phyloP scores from a whole-genome alignment of 805 yeast species.

The Saturnispora sanitii region DNA sequence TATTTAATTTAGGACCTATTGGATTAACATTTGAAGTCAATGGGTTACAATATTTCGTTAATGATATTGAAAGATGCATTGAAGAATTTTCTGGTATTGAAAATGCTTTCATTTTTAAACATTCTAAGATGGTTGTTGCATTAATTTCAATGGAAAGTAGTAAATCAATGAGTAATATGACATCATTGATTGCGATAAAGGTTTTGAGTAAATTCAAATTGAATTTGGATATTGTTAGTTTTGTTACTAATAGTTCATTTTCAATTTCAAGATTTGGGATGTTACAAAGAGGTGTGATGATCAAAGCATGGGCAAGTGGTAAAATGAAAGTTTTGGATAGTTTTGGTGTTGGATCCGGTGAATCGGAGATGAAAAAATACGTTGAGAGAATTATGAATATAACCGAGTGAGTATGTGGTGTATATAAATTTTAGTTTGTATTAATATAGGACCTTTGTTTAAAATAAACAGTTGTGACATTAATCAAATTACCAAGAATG shows the following conservation, averaged over 20 bases:
- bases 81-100: slow-evolving; percentile 36
- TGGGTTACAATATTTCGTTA: slow-evolving; percentile 86
- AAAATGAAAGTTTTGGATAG: slow-evolving; percentile 33
- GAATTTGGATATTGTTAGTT: slow-evolving; percentile 74
- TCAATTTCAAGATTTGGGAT: slow-evolving; percentile 67
- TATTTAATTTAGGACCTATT: slow-evolving; percentile 77
- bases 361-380: slow-evolving; percentile 43
- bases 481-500: too few relatives aligned
- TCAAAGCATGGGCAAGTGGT: slow-evolving; percentile 46
- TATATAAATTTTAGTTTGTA: too few relatives aligned
- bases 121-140: slow-evolving; percentile 69
- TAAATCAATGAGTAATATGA: slow-evolving; percentile 55
- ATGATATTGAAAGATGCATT: slow-evolving; percentile 68
- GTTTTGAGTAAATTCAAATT: slow-evolving; percentile 75
- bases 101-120: slow-evolving; percentile 51
- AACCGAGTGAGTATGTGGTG: too few relatives aligned
- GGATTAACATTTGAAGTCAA: slow-evolving; percentile 82
- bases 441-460: too few relatives aligned
- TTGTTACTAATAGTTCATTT: slow-evolving; percentile 52
- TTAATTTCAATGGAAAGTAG: slow-evolving; percentile 51
- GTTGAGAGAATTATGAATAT: slow-evolving; percentile 13
- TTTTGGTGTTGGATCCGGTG: slow-evolving; percentile 59
- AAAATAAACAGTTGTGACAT: too few relatives aligned
- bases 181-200: slow-evolving; percentile 73
- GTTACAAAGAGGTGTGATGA: slow-evolving; percentile 63